Evolutionary conservation across 257 asterid species (phyloP).

Genomic region (Scutellaria galericulata): DNA sequence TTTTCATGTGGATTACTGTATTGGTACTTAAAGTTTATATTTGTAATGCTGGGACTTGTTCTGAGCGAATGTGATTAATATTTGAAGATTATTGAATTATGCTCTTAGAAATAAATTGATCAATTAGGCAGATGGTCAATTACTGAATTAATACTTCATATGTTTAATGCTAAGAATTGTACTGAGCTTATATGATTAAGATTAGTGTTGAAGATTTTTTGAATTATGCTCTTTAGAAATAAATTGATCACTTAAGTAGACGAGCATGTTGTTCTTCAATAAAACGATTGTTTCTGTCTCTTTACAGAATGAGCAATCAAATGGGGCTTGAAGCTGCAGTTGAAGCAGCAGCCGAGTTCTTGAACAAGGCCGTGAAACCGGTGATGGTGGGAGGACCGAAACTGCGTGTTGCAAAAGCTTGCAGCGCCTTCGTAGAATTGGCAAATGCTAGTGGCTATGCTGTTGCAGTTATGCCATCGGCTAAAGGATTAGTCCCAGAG

Average conservation of each 20-base stretch:
- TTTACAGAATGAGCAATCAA: slow-evolving; percentile 61
- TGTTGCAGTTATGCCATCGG: slow-evolving; percentile 75
- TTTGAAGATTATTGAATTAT: neutral
- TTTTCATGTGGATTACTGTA: neutral
- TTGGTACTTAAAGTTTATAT: neutral
- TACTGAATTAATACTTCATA: neutral
- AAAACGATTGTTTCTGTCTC: neutral
- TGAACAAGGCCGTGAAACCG: slow-evolving; percentile 87
- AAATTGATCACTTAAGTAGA: neutral
- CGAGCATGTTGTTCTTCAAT: too few relatives aligned
- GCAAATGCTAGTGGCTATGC: slow-evolving; percentile 71
- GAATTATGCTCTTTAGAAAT: neutral
- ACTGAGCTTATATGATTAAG: too few relatives aligned
- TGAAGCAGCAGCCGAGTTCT: slow-evolving; percentile 68
- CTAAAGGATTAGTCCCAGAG: slow-evolving; percentile 81
- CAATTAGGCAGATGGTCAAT: neutral
- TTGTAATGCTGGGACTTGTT: too few relatives aligned
- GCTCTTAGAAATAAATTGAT: neutral
- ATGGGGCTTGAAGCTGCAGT: slow-evolving; percentile 83
- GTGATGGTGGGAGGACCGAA: slow-evolving; percentile 88
- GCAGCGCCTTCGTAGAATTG: slow-evolving; percentile 60
- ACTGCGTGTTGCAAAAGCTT: slow-evolving; percentile 72
- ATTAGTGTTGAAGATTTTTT: neutral
- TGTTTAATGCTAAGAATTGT: too few relatives aligned
- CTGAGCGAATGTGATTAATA: too few relatives aligned